Evolutionary conservation across 371 early-diverging fungal species (phyloP).

Genomic region (Haplosporangium sp.): DNA sequence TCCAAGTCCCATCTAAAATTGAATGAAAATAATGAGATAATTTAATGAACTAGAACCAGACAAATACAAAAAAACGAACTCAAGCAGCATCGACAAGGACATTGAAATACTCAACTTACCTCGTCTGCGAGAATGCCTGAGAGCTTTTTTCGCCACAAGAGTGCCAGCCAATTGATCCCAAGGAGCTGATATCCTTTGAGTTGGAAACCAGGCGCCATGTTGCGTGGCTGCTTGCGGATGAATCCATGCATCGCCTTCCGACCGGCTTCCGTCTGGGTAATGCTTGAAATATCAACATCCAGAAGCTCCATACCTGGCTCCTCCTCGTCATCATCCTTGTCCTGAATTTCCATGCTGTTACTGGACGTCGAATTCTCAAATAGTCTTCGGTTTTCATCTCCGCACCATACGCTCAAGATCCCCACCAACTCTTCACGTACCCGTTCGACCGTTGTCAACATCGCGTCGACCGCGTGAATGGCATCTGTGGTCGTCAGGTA

Average conservation of each 20-base stretch:
- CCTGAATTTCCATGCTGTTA: conserved; percentile 7
- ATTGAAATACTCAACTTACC: conserved; percentile 37
- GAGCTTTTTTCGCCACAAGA: conserved; percentile 81
- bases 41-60: neutral
- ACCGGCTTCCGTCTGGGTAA: conserved; percentile 35
- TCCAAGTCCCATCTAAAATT: conserved; percentile 91
- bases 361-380: conserved; percentile 18
- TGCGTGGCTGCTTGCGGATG: conserved; percentile 66
- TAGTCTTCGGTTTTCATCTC: conserved; percentile 38
- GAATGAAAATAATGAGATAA: neutral
- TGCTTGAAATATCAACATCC: conserved; percentile 36
- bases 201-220: conserved; percentile 62
- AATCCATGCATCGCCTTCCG: conserved; percentile 60
- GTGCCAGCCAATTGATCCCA: conserved; percentile 93
- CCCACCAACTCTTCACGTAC: conserved; percentile 63
- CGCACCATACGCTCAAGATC: conserved; percentile 67
- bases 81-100: conserved; percentile 1
- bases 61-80: neutral
- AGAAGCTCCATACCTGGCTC: conserved; percentile 32
- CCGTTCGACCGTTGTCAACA: conserved; percentile 72
- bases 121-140: conserved; percentile 94
- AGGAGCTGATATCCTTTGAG: conserved; percentile 94
- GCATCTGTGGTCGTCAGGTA: conserved; percentile 77
- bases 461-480: conserved; percentile 76
- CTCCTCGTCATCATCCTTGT: conserved; percentile 16